phyloP scores from a whole-genome alignment of 1,139 yeast species.

The Suhomyces guaymorum region DNA sequence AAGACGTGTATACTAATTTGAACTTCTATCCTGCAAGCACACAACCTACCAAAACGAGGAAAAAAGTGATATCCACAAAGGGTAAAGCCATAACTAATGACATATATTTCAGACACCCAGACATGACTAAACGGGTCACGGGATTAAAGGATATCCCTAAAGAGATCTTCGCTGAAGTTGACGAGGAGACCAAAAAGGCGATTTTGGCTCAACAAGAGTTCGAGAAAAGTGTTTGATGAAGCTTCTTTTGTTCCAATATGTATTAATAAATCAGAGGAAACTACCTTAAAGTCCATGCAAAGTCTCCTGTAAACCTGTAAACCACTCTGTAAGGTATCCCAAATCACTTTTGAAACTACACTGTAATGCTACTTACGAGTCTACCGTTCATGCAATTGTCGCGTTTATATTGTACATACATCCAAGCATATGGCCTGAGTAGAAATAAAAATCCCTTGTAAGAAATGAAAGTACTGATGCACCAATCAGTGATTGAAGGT shows the following conservation, averaged over 20 bases:
- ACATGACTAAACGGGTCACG: conserved; percentile 50
- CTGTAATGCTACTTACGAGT: neutral
- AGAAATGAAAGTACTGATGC: conserved; percentile 2
- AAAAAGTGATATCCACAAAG: conserved; percentile 24
- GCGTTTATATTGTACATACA: conserved; percentile 2
- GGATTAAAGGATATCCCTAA: conserved; percentile 63
- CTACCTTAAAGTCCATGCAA: too few relatives aligned
- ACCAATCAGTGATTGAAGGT: conserved; percentile 11
- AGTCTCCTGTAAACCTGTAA: too few relatives aligned
- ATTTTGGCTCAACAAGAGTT: conserved; percentile 63
- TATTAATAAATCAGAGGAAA: conserved; percentile 10
- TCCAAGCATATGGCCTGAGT: neutral
- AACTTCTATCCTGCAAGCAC: conserved; percentile 71
- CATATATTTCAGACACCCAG: conserved; percentile 50
- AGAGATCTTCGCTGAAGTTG: conserved; percentile 58
- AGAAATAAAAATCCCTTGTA: conserved; percentile 1
- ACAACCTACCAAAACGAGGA: conserved; percentile 58
- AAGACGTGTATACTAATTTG: conserved; percentile 83
- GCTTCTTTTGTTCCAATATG: conserved; percentile 8
- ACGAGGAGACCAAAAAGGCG: conserved; percentile 59
- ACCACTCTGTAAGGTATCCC: too few relatives aligned
- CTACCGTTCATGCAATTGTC: neutral
- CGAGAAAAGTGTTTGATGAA: conserved; percentile 35
- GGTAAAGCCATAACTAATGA: conserved; percentile 35
- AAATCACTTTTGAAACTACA: too few relatives aligned